Evolutionary conservation across 768 basidiomycete genomes (phyloP).

Genomic region (Russula compacta): DNA sequence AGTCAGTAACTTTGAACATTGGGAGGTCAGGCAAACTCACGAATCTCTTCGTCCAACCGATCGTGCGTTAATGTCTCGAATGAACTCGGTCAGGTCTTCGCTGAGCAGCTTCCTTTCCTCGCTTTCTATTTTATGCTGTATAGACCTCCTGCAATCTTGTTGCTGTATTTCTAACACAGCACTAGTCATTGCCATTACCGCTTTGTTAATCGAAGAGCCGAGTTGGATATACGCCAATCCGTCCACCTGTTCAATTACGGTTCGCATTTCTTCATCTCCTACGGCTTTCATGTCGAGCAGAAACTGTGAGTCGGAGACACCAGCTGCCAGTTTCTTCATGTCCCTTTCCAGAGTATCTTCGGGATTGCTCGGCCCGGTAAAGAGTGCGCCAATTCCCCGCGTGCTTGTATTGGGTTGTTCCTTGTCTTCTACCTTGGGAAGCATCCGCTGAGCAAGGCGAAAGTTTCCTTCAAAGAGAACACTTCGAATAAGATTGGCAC

Average conservation of each 20-base stretch:
- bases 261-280: not conserved
- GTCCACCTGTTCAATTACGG: not conserved
- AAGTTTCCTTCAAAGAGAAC: conserved; percentile 6
- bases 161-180: conserved; percentile 11
- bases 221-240: conserved; percentile 3
- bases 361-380: not conserved
- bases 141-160: not conserved
- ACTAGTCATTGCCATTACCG: not conserved
- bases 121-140: conserved; percentile 2
- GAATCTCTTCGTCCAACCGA: not conserved
- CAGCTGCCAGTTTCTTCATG: not conserved
- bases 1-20: not conserved
- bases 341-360: conserved; percentile 4
- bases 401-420: not conserved
- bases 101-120: not conserved
- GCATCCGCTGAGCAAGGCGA: not conserved
- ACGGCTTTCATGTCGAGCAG: not conserved
- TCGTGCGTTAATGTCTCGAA: conserved; percentile 3
- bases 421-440: not conserved
- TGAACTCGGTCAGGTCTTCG: not conserved
- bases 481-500: not conserved
- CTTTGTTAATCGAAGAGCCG: not conserved
- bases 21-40: not conserved
- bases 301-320: conserved; percentile 5
- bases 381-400: not conserved